A percentile compares a stretch with the other conserved stretches of the same genome.
These are phyloP conservation scores for Penicillium manginii DNA, from an alignment of 495 filamentous ascomycete species.

Conservation along the genomic window DNA sequence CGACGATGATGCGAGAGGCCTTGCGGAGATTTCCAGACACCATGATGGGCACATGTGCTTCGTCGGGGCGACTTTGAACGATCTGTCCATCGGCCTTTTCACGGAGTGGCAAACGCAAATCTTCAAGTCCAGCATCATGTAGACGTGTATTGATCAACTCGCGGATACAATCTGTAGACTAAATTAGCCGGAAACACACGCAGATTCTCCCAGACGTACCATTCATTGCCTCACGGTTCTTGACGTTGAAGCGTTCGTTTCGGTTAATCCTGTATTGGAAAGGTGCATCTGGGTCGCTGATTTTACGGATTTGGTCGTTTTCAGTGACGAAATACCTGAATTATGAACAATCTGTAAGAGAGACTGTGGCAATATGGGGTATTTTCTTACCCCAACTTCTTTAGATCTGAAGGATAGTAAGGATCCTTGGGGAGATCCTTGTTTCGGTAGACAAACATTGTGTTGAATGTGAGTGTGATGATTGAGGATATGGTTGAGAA, in stretches of 20 bases:
- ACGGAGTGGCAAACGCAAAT: background rate
- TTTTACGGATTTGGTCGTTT: slow-evolving; percentile 70
- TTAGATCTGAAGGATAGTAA: slow-evolving; percentile 61
- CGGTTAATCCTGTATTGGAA: slow-evolving; percentile 75
- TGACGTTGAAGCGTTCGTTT: slow-evolving; percentile 71
- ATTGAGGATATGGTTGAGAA: background rate
- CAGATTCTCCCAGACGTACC: slow-evolving; percentile 37
- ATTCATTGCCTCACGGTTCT: slow-evolving; percentile 71
- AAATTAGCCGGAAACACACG: background rate
- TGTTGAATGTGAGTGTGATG: background rate
- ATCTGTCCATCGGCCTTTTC: background rate
- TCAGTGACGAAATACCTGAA: slow-evolving; percentile 72
- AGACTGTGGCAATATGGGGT: background rate
- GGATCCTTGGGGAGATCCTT: slow-evolving; percentile 73
- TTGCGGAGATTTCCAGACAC: slow-evolving; percentile 17
- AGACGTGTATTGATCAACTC: slow-evolving; percentile 64
- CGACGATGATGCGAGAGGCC: slow-evolving; percentile 70
- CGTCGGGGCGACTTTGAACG: background rate
- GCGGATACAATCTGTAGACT: slow-evolving; percentile 64
- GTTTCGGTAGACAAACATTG: slow-evolving; percentile 72
- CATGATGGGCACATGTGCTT: slow-evolving; percentile 1
- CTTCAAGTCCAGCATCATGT: slow-evolving; percentile 53
- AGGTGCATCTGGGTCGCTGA: slow-evolving; percentile 64
- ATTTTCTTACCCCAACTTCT: slow-evolving; percentile 66
- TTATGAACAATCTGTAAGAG: slow-evolving; percentile 2